phyloP scores from a whole-genome alignment of 73 alveolate genomes.

The Effrenium voratum region DNA sequence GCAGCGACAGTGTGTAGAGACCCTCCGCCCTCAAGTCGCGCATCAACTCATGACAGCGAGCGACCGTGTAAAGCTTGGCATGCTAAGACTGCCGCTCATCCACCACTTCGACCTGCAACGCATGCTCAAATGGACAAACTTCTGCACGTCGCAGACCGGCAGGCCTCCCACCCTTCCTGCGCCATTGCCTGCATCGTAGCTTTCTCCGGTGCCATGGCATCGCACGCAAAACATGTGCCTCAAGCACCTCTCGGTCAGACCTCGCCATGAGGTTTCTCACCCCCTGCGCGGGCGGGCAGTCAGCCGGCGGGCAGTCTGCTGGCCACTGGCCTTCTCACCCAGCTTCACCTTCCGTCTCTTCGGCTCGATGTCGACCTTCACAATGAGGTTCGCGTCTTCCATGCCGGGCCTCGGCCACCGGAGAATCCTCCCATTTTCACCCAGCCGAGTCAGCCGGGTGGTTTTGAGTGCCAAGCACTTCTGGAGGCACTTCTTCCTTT shows the following conservation, averaged over 20 bases:
- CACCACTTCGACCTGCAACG: conserved; percentile 51
- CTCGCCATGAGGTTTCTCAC: conserved; percentile 64
- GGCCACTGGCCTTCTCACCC: conserved; percentile 33
- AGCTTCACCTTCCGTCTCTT: conserved; percentile 19
- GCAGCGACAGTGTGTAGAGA: conserved; percentile 66
- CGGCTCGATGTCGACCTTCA: conserved; percentile 65
- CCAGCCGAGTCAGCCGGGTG: too few species aligned
- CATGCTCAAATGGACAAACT: neutral
- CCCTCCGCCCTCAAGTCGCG: conserved; percentile 16
- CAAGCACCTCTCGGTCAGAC: conserved; percentile 69
- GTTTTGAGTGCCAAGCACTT: too few species aligned
- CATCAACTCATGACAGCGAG: neutral
- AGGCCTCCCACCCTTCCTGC: conserved; percentile 91
- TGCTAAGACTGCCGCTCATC: conserved; percentile 22
- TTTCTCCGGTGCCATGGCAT: neutral
- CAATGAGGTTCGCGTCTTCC: conserved; percentile 94
- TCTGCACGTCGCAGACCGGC: neutral
- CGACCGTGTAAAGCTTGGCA: neutral
- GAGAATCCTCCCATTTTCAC: neutral
- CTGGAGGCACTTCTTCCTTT: too few species aligned
- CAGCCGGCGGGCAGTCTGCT: neutral
- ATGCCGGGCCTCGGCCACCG: conserved; percentile 55
- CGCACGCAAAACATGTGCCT: neutral
- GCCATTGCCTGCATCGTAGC: conserved; percentile 40
- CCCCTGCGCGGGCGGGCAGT: neutral